Base-by-base conservation (phyloP, 2,329 filamentous ascomycete genomes). In the Trichoderma sp. region DNA sequence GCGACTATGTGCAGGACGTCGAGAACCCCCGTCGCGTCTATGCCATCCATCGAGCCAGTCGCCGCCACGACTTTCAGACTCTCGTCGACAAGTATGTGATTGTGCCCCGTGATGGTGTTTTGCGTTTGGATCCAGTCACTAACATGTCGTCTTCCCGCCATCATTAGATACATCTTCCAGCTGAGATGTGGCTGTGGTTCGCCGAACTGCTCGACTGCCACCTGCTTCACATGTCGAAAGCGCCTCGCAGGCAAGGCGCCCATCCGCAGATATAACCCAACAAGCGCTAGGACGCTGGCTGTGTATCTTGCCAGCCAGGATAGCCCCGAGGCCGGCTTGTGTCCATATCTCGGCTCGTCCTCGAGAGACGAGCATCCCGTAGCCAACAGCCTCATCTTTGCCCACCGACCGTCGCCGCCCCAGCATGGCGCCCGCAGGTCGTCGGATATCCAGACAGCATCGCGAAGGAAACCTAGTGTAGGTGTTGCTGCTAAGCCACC, bases 261-360 rank as follows among this genome's bases (percentile, higher is more conserved):
- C 2, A 86, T 93, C 73, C 89, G 93, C 70, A 87, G 90, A 75
- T 96, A 94, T 74, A 97, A 91, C 68, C 86, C 90, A 26, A 88
- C 93, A 56, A 97, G 93, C 75, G 93, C 94, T 10, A 87, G 93
- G 74, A 92, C 91, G 1, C 81, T 97, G 37, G 94, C 94, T 14
- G 87, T 92, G 68, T 92, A 92, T 75, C 84, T 97, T 61, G 92
- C 93, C 11, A 92, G 90, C 74, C 89, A 93, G 75, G 91, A 94
- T 74, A 88, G 96, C 72, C 89, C 93, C 0, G 89, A 92, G 71
- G 84, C 81, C 69, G 88, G 87, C 3, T 81, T 97, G 0, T 97
- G 93, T 60, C 84, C 84, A 1, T 77, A 81, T 26, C 77, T 88
- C 18, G 79, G 79, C 56, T 77, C 79, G 5, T 76, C 79, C 6